These are phyloP conservation scores for Rosa lucieae DNA, from an alignment of 306 rosid species.

Conservation along the genomic window DNA sequence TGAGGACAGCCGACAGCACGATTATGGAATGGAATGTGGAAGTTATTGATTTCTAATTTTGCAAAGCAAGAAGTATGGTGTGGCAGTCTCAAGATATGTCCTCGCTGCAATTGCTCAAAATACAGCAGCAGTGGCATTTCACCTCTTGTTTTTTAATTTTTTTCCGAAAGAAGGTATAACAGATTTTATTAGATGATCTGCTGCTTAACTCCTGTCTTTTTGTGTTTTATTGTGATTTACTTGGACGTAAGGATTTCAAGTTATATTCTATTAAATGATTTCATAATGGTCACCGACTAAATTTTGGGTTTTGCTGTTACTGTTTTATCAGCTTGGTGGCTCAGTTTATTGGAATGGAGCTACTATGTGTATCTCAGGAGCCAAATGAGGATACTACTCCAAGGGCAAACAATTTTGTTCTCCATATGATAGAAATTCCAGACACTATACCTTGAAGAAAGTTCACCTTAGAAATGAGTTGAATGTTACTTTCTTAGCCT, in stretches of 20 bases:
- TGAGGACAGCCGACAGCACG: slow-evolving; percentile 20
- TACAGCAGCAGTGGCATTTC: not conserved
- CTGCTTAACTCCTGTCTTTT: not conserved
- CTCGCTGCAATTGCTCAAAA: not conserved
- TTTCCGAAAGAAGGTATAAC: not conserved
- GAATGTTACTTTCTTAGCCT: not conserved
- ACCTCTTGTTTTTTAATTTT: too few species aligned
- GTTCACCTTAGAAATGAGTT: not conserved
- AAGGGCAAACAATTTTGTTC: not conserved
- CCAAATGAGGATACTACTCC: not conserved
- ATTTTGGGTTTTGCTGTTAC: not conserved
- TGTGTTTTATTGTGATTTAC: too few species aligned
- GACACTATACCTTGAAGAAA: not conserved
- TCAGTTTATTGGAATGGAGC: not conserved
- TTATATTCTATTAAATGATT: not conserved
- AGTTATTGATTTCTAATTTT: not conserved
- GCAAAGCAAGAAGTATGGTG: not conserved
- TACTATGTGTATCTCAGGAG: not conserved
- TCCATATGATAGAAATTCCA: not conserved
- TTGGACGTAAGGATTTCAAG: not conserved
- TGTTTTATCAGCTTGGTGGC: not conserved
- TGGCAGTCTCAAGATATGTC: slow-evolving; percentile 1
- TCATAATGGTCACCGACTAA: not conserved
- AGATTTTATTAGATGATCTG: not conserved
- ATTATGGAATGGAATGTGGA: not conserved